Evolutionary conservation across 2,329 filamentous ascomycete genomes (phyloP), one percentile per base, ranked within the genome.

Genomic region (Trichothecium roseum): DNA sequence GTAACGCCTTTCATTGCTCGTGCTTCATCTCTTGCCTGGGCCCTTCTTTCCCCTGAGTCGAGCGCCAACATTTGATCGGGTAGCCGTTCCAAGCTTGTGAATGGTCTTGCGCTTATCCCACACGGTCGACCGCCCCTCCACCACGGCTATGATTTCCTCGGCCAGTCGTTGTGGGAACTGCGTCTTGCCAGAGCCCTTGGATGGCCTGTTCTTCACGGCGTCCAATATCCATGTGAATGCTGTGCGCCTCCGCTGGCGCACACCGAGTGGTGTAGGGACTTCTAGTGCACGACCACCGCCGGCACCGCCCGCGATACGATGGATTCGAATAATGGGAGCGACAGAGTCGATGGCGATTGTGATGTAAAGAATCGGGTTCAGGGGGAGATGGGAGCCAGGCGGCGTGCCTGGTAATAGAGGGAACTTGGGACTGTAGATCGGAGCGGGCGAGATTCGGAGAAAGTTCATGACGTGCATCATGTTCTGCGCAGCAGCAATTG

Each of bases 201-300:
- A 82, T 43, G 73, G 75, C 62, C 82, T 80, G 69, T 87, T 91
- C 43, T 75, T 74, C 28, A 86, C 84, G n/a, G 78, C 72, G 42
- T 86, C 80, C 39, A 96, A 60, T 47, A 98, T 94, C 91, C 91
- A 98, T 56, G 74, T 66, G 45, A 95, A 81, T 2, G 89, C 88
- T 34, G 69, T 69, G 37, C 88, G 72, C 46, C 89, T 71, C 42
- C 89, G 73, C 57, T 93, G 83, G 41, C 86, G 73, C 43, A 81
- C 62, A 2, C 69, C 66, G 15, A 96, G 67, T 2, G 91, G 89
- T 16, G 80, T 68, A 0, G 91, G 91, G 26, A 95, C 72, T 37
- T 89, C 85, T 39, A 95, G 72, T 10, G 85, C 74, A 26, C 76
- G 72, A 58, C 91, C 91, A 65, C 91, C 91, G 60, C 89, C 89